Evolutionary conservation across 306 rosid species (phyloP).

Genomic region (Cucurbita pepo): DNA sequence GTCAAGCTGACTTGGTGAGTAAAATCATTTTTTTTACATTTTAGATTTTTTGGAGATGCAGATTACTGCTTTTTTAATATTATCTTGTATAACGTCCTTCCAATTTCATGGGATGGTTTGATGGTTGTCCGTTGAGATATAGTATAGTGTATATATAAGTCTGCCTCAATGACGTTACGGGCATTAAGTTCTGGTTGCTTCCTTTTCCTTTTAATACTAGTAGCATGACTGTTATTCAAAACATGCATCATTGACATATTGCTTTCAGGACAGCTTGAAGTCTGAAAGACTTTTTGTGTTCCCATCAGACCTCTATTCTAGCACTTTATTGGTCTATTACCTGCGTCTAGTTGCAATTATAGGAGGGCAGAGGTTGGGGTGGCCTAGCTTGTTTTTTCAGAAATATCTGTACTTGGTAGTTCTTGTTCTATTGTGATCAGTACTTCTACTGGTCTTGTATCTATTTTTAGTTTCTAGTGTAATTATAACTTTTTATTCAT

Average conservation of each 20-base stretch:
- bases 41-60: neutral
- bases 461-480: neutral
- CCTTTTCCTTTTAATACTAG: neutral
- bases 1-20: slow-evolving; percentile 38
- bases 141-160: neutral
- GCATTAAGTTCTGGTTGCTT: neutral
- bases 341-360: neutral
- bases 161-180: neutral
- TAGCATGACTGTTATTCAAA: neutral
- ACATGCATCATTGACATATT: neutral
- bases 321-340: neutral
- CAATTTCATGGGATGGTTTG: neutral
- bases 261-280: neutral
- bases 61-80: neutral
- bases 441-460: neutral
- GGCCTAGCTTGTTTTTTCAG: neutral
- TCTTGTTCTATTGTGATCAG: neutral
- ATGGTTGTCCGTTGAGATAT: neutral
- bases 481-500: neutral
- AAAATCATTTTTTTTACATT: neutral
- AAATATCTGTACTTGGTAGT: neutral
- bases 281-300: neutral
- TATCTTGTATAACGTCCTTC: neutral
- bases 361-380: neutral
- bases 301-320: neutral